Evolutionary conservation across 2,329 filamentous ascomycete genomes (phyloP).

Genomic region (Calonectria naviculata): DNA sequence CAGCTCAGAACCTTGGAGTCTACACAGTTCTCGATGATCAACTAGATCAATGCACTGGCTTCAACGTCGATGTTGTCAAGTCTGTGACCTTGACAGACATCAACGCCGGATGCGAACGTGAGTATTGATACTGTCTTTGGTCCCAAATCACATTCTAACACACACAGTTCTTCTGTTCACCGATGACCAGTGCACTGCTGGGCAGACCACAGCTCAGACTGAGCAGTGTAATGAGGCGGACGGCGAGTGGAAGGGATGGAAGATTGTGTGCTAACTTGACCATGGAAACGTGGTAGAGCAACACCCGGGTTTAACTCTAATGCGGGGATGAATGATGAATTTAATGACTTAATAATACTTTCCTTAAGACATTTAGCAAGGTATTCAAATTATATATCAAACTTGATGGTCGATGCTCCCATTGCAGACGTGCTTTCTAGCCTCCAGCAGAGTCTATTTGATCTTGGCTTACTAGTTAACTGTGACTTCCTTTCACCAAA

Average conservation of each 20-base stretch:
- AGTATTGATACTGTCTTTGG: neutral
- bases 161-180: neutral
- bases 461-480: too few relatives aligned
- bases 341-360: neutral
- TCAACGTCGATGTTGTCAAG: conserved; percentile 19
- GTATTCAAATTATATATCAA: too few relatives aligned
- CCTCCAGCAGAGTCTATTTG: too few relatives aligned
- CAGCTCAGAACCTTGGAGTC: conserved; percentile 33
- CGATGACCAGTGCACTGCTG: neutral
- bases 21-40: conserved; percentile 41
- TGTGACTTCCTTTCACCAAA: too few relatives aligned
- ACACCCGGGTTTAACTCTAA: too few relatives aligned
- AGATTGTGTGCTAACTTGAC: neutral
- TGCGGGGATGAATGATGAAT: neutral
- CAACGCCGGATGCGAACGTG: conserved; percentile 27
- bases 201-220: neutral
- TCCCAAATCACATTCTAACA: neutral
- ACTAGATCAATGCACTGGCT: conserved; percentile 33
- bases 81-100: conserved; percentile 29
- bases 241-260: neutral
- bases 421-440: too few relatives aligned
- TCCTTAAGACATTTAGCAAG: neutral
- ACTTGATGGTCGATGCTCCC: too few relatives aligned
- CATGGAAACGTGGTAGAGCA: neutral
- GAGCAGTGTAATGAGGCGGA: neutral